Percentiles rank a stretch among this genome's conserved stretches.
These are phyloP conservation scores for Sherardia arvensis DNA, from an alignment of 257 asterid species.

Conservation along the genomic window DNA sequence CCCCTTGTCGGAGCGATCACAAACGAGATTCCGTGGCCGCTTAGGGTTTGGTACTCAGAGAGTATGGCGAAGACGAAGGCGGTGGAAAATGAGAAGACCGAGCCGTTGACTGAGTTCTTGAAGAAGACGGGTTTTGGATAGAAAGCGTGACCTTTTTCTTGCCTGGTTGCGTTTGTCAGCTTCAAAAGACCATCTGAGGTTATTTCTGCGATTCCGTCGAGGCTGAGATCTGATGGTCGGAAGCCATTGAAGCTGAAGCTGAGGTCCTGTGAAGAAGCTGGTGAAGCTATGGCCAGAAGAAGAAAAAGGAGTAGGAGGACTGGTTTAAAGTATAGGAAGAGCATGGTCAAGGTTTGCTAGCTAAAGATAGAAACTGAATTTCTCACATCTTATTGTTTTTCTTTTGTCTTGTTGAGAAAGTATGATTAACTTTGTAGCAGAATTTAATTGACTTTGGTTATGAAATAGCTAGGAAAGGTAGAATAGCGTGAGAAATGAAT, in stretches of 20 bases:
- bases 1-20: slow-evolving; percentile 35
- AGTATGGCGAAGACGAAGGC: not conserved
- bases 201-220: not conserved
- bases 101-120: not conserved
- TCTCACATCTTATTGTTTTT: not conserved
- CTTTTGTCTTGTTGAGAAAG: not conserved
- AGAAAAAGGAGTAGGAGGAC: slow-evolving; percentile 10
- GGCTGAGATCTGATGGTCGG: slow-evolving; percentile 23
- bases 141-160: not conserved
- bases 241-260: slow-evolving; percentile 45
- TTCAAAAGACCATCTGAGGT: not conserved
- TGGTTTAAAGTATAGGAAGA: not conserved
- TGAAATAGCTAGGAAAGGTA: not conserved
- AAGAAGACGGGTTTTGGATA: not conserved
- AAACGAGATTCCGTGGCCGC: slow-evolving; percentile 52
- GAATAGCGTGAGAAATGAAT: too few species aligned
- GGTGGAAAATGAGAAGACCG: not conserved
- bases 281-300: slow-evolving; percentile 1
- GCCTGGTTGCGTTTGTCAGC: not conserved
- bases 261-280: slow-evolving; percentile 11
- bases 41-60: slow-evolving; percentile 9
- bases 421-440: not conserved
- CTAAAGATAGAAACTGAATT: too few species aligned
- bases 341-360: not conserved
- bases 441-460: not conserved